These are phyloP conservation scores for Tolypocladium amazonense DNA, from an alignment of 2,329 filamentous ascomycete genomes.

Conservation along the genomic window DNA sequence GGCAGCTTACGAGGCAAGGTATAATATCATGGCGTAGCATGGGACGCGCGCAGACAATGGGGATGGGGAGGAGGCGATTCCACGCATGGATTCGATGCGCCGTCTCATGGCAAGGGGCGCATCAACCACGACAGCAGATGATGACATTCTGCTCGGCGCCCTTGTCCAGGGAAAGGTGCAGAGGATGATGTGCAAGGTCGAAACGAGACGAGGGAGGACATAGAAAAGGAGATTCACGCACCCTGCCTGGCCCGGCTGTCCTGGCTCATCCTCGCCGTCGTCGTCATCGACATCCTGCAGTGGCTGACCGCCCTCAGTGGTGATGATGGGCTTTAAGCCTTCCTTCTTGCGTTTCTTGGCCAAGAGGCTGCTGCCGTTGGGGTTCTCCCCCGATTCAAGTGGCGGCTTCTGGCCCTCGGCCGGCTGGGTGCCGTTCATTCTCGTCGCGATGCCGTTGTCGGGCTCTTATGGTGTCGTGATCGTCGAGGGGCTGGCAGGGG, in stretches of 20 bases:
- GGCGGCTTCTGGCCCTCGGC: slow-evolving; percentile 20
- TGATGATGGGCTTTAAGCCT: slow-evolving; percentile 65
- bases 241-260: slow-evolving; percentile 19
- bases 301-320: slow-evolving; percentile 38
- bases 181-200: not conserved
- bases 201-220: not conserved
- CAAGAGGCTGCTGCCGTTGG: slow-evolving; percentile 19
- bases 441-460: not conserved
- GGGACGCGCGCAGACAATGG: not conserved
- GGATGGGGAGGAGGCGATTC: not conserved
- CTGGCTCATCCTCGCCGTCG: slow-evolving; percentile 11
- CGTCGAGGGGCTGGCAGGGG: not conserved
- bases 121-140: not conserved
- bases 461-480: not conserved
- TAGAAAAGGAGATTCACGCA: slow-evolving; percentile 16
- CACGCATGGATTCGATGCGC: not conserved
- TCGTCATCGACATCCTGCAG: slow-evolving; percentile 28
- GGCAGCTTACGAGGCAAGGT: not conserved
- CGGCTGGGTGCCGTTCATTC: slow-evolving; percentile 17
- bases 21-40: not conserved
- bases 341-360: slow-evolving; percentile 68
- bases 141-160: not conserved
- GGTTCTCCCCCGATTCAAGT: slow-evolving; percentile 5
- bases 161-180: not conserved
- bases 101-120: not conserved